These are phyloP conservation scores for Globisporangium uncinulatum DNA, from an alignment of 352 stramenopile species.

Conservation along the genomic window DNA sequence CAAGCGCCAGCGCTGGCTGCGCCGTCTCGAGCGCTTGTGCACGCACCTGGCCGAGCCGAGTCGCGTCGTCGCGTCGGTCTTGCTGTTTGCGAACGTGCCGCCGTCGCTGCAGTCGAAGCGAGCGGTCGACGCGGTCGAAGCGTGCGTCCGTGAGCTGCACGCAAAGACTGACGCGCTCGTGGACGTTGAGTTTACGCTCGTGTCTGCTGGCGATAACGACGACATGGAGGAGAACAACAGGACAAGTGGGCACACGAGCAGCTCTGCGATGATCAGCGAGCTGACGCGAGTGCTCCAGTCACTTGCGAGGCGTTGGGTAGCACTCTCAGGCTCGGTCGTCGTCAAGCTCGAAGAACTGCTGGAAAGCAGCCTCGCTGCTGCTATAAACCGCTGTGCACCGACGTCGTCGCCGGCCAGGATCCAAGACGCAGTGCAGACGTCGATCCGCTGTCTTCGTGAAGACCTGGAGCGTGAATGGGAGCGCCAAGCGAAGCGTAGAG, in stretches of 20 bases:
- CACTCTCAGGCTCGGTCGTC: slow-evolving; percentile 13
- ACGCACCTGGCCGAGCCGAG: slow-evolving; percentile 22
- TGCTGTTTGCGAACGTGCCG: slow-evolving; percentile 37
- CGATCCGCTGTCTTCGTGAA: slow-evolving; percentile 14
- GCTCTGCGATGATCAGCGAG: slow-evolving; percentile 4
- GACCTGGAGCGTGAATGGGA: slow-evolving; percentile 16
- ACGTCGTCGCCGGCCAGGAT: not conserved
- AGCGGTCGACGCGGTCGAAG: slow-evolving; percentile 20
- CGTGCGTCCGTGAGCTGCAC: slow-evolving; percentile 24
- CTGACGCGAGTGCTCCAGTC: slow-evolving; percentile 24
- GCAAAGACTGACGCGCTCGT: slow-evolving; percentile 15
- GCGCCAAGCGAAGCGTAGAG: not conserved
- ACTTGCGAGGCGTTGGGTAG: slow-evolving; percentile 3
- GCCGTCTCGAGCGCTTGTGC: slow-evolving; percentile 31
- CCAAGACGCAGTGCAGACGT: slow-evolving; percentile 1
- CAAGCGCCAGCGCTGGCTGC: slow-evolving; percentile 34
- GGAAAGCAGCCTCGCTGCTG: slow-evolving; percentile 23
- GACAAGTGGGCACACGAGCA: not conserved
- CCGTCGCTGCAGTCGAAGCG: slow-evolving; percentile 9
- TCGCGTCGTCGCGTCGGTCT: slow-evolving; percentile 28
- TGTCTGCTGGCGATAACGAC: not conserved
- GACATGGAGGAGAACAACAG: not conserved
- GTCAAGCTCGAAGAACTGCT: slow-evolving; percentile 39
- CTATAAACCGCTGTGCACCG: slow-evolving; percentile 26
- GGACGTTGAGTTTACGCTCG: slow-evolving; percentile 16